A percentile compares a stretch with the other conserved stretches of the same genome.
Evolutionary conservation across 257 asterid species (phyloP).

Genomic region (Gynochthodes officinalis): DNA sequence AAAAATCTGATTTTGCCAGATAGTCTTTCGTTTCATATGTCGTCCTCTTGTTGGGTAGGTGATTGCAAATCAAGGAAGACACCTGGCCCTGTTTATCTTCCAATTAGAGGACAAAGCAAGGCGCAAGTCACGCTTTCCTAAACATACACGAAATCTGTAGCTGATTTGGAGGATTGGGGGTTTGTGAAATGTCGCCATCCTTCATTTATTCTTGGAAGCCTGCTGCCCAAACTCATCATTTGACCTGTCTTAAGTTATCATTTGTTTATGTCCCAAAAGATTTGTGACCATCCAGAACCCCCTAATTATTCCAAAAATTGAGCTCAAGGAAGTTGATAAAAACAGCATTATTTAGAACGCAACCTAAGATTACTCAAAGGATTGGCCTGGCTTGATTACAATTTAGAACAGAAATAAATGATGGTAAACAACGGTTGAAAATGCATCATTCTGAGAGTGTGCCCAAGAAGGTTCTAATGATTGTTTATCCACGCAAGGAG

Average conservation of each 20-base stretch:
- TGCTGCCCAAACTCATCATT: conserved; percentile 1
- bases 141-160: neutral
- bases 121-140: conserved; percentile 18
- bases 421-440: neutral
- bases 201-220: conserved; percentile 1
- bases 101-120: conserved; percentile 14
- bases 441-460: too few relatives aligned
- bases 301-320: neutral
- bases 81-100: neutral
- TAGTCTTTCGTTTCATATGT: conserved; percentile 2
- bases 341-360: neutral
- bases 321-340: too few relatives aligned
- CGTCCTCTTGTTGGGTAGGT: neutral
- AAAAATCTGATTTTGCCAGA: neutral
- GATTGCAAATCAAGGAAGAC: conserved; percentile 7
- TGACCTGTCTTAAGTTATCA: neutral
- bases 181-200: neutral
- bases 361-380: neutral
- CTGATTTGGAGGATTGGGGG: neutral
- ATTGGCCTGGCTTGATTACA: neutral
- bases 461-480: neutral
- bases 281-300: neutral
- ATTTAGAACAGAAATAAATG: neutral
- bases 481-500: neutral
- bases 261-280: too few relatives aligned